Percentiles rank a stretch among this genome's conserved stretches.
phyloP scores from a whole-genome alignment of 192 early-diverging fungal genomes.

The Bifiguratus adelaidae region DNA sequence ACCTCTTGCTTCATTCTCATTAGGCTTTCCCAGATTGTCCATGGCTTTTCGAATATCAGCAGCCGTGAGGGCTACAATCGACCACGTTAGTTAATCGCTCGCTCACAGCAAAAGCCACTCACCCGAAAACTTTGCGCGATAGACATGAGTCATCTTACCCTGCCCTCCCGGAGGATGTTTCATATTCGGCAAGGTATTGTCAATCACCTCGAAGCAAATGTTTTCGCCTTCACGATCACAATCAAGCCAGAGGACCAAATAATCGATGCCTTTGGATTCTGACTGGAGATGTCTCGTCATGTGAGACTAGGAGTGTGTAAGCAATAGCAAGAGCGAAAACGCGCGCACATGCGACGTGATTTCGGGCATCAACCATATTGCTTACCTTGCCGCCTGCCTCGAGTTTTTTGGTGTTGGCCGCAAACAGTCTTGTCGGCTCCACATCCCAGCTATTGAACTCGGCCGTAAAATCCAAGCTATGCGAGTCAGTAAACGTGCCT shows the following conservation, averaged over 20 bases:
- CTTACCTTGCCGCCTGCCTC: conserved; percentile 37
- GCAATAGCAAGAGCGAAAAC: not conserved
- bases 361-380: too few species aligned
- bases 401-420: conserved; percentile 20
- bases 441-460: conserved; percentile 34
- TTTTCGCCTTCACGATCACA: conserved; percentile 45
- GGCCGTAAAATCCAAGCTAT: conserved; percentile 25
- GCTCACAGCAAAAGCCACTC: not conserved
- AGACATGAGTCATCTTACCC: conserved; percentile 15
- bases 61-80: conserved; percentile 17
- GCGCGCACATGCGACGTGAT: conserved; percentile 4
- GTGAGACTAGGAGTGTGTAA: conserved; percentile 7
- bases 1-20: conserved; percentile 37
- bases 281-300: conserved; percentile 24
- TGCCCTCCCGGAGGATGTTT: conserved; percentile 6
- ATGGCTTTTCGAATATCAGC: conserved; percentile 29
- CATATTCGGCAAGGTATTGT: conserved; percentile 18
- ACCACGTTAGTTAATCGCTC: not conserved
- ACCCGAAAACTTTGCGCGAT: conserved; percentile 25
- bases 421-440: conserved; percentile 29
- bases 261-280: conserved; percentile 32
- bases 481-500: conserved; percentile 9
- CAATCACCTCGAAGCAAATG: conserved; percentile 40
- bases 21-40: conserved; percentile 32
- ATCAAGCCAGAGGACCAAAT: conserved; percentile 37